Evolutionary conservation across 1,139 yeast genomes (phyloP).

Genomic region (Zygoascus hellenicus): DNA sequence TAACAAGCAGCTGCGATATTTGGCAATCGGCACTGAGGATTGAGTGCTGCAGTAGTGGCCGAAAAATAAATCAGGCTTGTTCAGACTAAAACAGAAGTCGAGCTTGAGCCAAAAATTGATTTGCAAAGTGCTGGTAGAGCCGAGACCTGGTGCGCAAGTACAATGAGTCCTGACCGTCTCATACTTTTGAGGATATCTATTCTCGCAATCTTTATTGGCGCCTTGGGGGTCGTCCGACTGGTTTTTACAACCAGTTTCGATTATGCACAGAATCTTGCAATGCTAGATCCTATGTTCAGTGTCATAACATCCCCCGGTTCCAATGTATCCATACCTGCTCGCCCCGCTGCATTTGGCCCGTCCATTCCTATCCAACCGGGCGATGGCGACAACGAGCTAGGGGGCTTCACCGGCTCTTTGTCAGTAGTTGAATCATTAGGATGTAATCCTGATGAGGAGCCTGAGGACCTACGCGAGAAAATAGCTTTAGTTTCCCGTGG

Average conservation of each 20-base stretch:
- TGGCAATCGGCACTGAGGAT: too few species aligned
- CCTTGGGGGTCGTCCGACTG: conserved; percentile 2
- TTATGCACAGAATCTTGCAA: conserved; percentile 18
- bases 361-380: conserved; percentile 18
- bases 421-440: conserved; percentile 22
- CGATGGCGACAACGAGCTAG: conserved; percentile 11
- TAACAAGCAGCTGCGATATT: too few species aligned
- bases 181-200: conserved; percentile 6
- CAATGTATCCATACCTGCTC: conserved; percentile 28
- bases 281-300: conserved; percentile 28
- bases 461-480: conserved; percentile 24
- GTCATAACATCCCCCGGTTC: conserved; percentile 24
- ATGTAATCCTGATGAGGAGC: conserved; percentile 16
- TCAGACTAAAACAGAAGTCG: too few species aligned
- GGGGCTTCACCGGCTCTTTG: conserved; percentile 24
- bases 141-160: too few species aligned
- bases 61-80: too few species aligned
- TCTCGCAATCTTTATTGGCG: not conserved
- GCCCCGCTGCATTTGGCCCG: conserved; percentile 37
- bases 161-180: not conserved
- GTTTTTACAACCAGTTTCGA: not conserved
- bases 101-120: too few species aligned
- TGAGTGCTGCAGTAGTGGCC: too few species aligned
- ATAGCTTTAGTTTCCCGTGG: conserved; percentile 38
- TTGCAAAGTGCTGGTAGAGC: too few species aligned